Evolutionary conservation across 805 yeast genomes (phyloP).

Genomic region (Spathaspora passalidarum): DNA sequence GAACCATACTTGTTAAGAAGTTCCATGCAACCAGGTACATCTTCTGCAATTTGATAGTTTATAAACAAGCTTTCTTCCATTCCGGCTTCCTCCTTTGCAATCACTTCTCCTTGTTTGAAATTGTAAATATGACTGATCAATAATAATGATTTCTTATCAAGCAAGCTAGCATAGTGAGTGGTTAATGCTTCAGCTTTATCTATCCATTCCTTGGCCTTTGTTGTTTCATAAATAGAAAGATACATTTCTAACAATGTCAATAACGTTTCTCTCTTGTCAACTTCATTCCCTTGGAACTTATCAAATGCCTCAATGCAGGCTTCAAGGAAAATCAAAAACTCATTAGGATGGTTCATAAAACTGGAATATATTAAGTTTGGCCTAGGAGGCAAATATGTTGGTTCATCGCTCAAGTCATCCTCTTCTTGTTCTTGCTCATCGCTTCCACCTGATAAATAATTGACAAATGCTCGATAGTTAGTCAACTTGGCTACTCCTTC

Average conservation of each 20-base stretch:
- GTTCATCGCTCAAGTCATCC: slow-evolving; percentile 22
- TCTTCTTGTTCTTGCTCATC: slow-evolving; percentile 5
- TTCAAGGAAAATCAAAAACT: slow-evolving; percentile 88
- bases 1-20: slow-evolving; percentile 60
- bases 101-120: slow-evolving; percentile 48
- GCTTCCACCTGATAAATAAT: slow-evolving; percentile 19
- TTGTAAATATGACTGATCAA: slow-evolving; percentile 57
- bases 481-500: slow-evolving; percentile 23
- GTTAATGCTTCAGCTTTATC: slow-evolving; percentile 58
- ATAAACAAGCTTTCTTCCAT: slow-evolving; percentile 65
- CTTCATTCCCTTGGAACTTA: slow-evolving; percentile 63
- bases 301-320: slow-evolving; percentile 83
- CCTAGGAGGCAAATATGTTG: slow-evolving; percentile 87
- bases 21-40: slow-evolving; percentile 54
- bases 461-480: slow-evolving; percentile 30
- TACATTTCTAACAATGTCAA: slow-evolving; percentile 84
- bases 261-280: slow-evolving; percentile 70
- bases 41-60: slow-evolving; percentile 55
- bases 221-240: slow-evolving; percentile 49
- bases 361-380: slow-evolving; percentile 86
- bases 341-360: slow-evolving; percentile 80
- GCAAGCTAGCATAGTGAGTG: slow-evolving; percentile 41
- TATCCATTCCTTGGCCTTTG: slow-evolving; percentile 55
- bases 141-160: slow-evolving; percentile 55
- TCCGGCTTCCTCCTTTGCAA: slow-evolving; percentile 37